A percentile compares a stretch with the other conserved stretches of the same genome.
phyloP scores from a whole-genome alignment of 2,329 filamentous ascomycete genomes.

The Diatrype stigma region DNA sequence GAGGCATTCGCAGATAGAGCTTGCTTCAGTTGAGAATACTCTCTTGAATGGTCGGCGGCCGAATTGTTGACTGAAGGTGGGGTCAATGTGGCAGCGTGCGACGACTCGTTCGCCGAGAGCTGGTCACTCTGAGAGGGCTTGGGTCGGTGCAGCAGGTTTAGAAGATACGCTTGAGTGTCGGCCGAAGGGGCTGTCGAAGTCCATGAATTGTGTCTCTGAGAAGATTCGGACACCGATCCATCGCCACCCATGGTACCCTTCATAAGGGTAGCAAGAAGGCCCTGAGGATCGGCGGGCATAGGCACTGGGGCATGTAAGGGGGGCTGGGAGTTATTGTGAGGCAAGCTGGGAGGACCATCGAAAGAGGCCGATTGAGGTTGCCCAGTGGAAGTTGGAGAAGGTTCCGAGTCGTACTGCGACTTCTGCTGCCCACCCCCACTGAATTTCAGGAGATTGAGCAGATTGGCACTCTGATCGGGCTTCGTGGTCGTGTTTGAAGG shows the following conservation, averaged over 20 bases:
- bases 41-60: slow-evolving; percentile 22
- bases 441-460: slow-evolving; percentile 61
- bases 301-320: slow-evolving; percentile 56
- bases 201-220: slow-evolving; percentile 32
- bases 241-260: slow-evolving; percentile 51
- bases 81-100: slow-evolving; percentile 40
- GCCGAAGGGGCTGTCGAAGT: slow-evolving; percentile 50
- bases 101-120: slow-evolving; percentile 36
- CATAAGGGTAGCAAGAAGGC: slow-evolving; percentile 58
- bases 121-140: slow-evolving; percentile 60
- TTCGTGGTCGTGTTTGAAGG: slow-evolving; percentile 19
- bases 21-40: slow-evolving; percentile 19
- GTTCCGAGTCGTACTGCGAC: slow-evolving; percentile 27
- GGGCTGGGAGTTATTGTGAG: slow-evolving; percentile 26
- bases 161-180: slow-evolving; percentile 79
- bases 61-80: slow-evolving; percentile 38
- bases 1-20: slow-evolving; percentile 15
- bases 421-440: slow-evolving; percentile 34
- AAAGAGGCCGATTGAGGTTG: slow-evolving; percentile 18
- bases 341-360: slow-evolving; percentile 11
- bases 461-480: slow-evolving; percentile 47
- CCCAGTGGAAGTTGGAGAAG: slow-evolving; percentile 20
- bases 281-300: slow-evolving; percentile 50
- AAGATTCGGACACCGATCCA: slow-evolving; percentile 33
- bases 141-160: slow-evolving; percentile 78